Evolutionary conservation across 495 filamentous ascomycete genomes (phyloP), one percentile per base, ranked within the genome.

Genomic region (Aspergillus incahuasiensis): DNA sequence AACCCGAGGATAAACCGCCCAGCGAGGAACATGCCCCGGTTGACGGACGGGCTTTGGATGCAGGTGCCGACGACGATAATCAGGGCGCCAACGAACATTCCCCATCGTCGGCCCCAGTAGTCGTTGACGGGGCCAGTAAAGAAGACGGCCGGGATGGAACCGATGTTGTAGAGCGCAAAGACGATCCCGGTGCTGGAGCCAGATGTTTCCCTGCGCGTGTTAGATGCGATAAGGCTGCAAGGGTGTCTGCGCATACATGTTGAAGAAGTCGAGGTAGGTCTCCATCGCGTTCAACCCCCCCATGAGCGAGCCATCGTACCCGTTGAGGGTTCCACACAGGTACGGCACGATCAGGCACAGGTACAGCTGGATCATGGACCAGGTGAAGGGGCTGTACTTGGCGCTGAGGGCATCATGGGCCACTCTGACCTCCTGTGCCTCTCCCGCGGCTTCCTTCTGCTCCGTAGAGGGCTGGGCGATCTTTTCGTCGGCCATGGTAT

Each of bases 1-100:
- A 90, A 87, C 1, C 86, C 86, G 11, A 91, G 78, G 13, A 89
- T 64, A 65, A 90, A 90, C 6, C 88, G 82, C 18, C 86, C 88
- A n/a, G 74, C 85, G 58, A 88, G 81, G 61, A 90, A 89, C 64
- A 78, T 74, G 13, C 58, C 63, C 20, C 76, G 64, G 55, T 72
- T 74, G 16, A 57, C 63, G 0, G 77, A 71, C 0, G 73, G 65
- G 4, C 75, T 78, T 57, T 82, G 77, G 28, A 83, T 68, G 57
- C 70, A 73, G 4, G 82, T 81, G 1, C 84, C 83, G 20, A 83
- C 42, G 28, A 85, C 75, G 64, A 86, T 81, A 48, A 85, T 70
- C 3, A 77, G 45, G 16, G 78, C 78, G 15, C 84, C 84, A 20
- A 79, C 69, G 55, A 82, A 81, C 73, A 89, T 87, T 25, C 86